These are phyloP conservation scores for Metschnikowia lochheadii DNA, from an alignment of 805 yeast genomes.

Conservation along the genomic window DNA sequence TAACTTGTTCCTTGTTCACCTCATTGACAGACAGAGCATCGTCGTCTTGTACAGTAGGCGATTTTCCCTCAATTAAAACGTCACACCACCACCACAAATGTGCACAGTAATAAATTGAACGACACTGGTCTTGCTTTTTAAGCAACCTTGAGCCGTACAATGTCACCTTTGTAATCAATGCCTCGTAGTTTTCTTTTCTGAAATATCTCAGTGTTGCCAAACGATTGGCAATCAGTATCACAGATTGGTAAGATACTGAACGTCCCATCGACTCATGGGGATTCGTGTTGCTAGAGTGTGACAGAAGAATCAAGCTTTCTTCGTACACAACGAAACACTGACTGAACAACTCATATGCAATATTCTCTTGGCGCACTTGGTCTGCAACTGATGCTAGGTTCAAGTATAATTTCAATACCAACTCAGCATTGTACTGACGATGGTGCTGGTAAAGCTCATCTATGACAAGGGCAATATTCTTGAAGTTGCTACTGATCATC, in stretches of 20 bases:
- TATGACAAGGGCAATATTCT: slow-evolving; percentile 64
- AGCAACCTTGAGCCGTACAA: slow-evolving; percentile 82
- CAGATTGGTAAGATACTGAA: slow-evolving; percentile 46
- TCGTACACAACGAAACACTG: slow-evolving; percentile 86
- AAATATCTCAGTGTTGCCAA: slow-evolving; percentile 41
- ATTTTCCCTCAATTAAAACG: slow-evolving; percentile 27
- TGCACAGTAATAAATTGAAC: slow-evolving; percentile 81
- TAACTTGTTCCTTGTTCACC: slow-evolving; percentile 12
- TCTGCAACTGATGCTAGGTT: slow-evolving; percentile 76
- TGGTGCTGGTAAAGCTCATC: slow-evolving; percentile 56
- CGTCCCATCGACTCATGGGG: slow-evolving; percentile 43
- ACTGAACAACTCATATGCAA: slow-evolving; percentile 82
- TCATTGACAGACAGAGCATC: background rate
- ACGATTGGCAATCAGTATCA: slow-evolving; percentile 44
- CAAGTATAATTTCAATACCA: slow-evolving; percentile 50
- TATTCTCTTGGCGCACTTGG: slow-evolving; percentile 63
- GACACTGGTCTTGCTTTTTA: slow-evolving; percentile 91
- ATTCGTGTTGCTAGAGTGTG: slow-evolving; percentile 16
- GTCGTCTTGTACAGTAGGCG: slow-evolving; percentile 22
- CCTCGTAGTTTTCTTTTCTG: slow-evolving; percentile 68
- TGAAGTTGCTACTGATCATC: slow-evolving; percentile 54
- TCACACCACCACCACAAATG: slow-evolving; percentile 94
- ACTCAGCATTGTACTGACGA: slow-evolving; percentile 28
- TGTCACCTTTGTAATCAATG: slow-evolving; percentile 78
- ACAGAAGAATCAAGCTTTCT: slow-evolving; percentile 38